Evolutionary conservation across 176 grass and related monocot species (phyloP), one percentile per base, ranked within the genome.

Genomic region (Echinochloa phyllopogon): DNA sequence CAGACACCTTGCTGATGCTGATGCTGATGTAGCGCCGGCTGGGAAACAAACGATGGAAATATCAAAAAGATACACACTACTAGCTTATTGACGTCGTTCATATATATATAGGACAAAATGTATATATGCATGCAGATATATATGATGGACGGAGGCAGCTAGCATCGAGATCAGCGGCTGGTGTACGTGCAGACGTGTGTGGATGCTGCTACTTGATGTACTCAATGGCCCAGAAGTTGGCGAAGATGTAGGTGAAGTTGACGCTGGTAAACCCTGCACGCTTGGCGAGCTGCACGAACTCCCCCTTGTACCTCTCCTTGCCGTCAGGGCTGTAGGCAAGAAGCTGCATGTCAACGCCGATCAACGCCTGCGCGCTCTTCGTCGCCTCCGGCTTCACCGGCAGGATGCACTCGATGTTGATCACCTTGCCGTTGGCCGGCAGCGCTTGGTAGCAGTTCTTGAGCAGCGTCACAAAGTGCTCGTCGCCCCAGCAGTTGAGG

Each of bases 301-400:
- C 91, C 18, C 72, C 83, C 61, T 70, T 42, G 60, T 84, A 84
- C 25, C 87, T 87, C 81, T 89, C 91, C 82, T 87, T 89, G 27
- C 91, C 91, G 13, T 87, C 84, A 9, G 84, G 87, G 73, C 83
- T 92, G 86, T 92, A 83, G 4, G 90, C 78, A 15, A 92, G 77
- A 86, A 92, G 88, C 77, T 83, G 69, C 27, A 92, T 24, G 78
- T 92, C 90, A 4, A 75, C 17, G 8, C 68, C 48, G 78, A 92
- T 79, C 10, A 92, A 77, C 27, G 65, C 86, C 62, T 92, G 90
- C 17, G 53, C 18, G 29, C 29, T 33, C 0, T 4, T 65, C 0
- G 47, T 80, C 37, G 18, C 1, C 65, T 89, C 87, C 0, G 74
- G 55, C 4, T 5, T 76, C 15, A 1, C 21, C 1, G 82, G 75